phyloP scores from a whole-genome alignment of 1,284 basidiomycete species.

The Pholiota adiposa region DNA sequence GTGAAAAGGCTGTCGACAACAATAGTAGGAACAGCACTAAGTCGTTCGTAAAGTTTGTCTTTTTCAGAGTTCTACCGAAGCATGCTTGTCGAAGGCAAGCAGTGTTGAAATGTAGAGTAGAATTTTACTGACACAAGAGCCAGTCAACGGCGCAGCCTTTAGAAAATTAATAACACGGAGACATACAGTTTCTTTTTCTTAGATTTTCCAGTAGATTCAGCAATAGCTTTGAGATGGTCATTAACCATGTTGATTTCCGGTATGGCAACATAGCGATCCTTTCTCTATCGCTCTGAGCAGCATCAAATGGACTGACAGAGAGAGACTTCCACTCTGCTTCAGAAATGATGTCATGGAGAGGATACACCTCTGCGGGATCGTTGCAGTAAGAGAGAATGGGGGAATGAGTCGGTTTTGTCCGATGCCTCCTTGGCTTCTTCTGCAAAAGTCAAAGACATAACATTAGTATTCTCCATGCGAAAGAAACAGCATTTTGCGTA shows the following conservation, averaged over 20 bases:
- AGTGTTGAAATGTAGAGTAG: slow-evolving; percentile 81
- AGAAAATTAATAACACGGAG: no score
- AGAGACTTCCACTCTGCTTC: slow-evolving; percentile 77
- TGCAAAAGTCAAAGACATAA: slow-evolving; percentile 32
- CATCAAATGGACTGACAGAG: slow-evolving; percentile 54
- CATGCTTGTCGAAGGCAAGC: slow-evolving; percentile 66
- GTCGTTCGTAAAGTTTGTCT: slow-evolving; percentile 55
- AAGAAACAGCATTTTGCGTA: slow-evolving; percentile 32
- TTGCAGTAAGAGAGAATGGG: slow-evolving; percentile 66
- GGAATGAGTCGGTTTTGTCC: slow-evolving; percentile 78
- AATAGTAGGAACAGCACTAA: slow-evolving; percentile 62
- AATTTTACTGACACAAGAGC: slow-evolving; percentile 80
- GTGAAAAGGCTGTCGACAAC: slow-evolving; percentile 78
- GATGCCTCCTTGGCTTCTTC: slow-evolving; percentile 68
- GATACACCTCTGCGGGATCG: slow-evolving; percentile 76
- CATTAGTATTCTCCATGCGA: not conserved
- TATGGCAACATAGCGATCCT: slow-evolving; percentile 64
- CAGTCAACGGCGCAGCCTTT: no score
- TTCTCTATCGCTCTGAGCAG: slow-evolving; percentile 52
- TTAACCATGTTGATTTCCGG: slow-evolving; percentile 69
- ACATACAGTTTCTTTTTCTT: slow-evolving; percentile 64
- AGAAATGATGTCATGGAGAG: slow-evolving; percentile 76
- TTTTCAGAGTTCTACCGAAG: slow-evolving; percentile 48
- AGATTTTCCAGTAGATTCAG: slow-evolving; percentile 37
- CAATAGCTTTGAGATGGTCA: slow-evolving; percentile 51